Evolutionary conservation across 2,329 filamentous ascomycete species (phyloP), one percentile per base, ranked within the genome.

Genomic region (Sordariomycetes sp.): DNA sequence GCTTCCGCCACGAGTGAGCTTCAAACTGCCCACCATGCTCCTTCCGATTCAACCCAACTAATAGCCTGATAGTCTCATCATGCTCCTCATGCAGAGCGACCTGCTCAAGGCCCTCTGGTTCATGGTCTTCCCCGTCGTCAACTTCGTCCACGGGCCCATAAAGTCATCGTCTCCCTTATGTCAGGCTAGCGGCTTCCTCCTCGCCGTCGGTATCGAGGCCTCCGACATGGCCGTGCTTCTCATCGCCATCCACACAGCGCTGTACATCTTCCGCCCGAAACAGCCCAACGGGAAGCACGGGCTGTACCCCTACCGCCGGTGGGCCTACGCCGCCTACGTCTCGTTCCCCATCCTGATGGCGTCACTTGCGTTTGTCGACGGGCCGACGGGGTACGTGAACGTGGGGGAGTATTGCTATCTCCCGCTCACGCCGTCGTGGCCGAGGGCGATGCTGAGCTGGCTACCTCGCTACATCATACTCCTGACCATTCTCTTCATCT

Each of bases 31-130:
- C 22, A 50, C 45, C n/a, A 5, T 17, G 15, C 17, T 7, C 15
- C 15, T 17, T 17, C 15, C 15, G n/a, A 12, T 42, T 17, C 15
- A 17, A 8, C 28, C 39, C 6, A n/a, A 10, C 48, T 52, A 12
- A 3, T 20, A 10, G 24, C 3, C 17, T 36, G 22, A 50, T 28
- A 89, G 86, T 61, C 76, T 92, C 57, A 85, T 92, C 58, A 82
- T 91, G 76, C 69, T 90, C 45, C 73, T 91, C 15, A 83, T 92
- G 53, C 76, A 83, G 60, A 86, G 85, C 62, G 86, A 90, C 67
- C 78, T 87, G 65, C 79, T 85, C 68, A 87, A 88, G 67, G 79
- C 83, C 2, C 65, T 82, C 2, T 89, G 83, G 79, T 82, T 86
- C 60, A 75, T 89, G 60, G 68, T 87, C 50, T 85, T 84, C 62